phyloP scores from a whole-genome alignment of 1,139 yeast genomes.

The Debaryomyces nepalensis region DNA sequence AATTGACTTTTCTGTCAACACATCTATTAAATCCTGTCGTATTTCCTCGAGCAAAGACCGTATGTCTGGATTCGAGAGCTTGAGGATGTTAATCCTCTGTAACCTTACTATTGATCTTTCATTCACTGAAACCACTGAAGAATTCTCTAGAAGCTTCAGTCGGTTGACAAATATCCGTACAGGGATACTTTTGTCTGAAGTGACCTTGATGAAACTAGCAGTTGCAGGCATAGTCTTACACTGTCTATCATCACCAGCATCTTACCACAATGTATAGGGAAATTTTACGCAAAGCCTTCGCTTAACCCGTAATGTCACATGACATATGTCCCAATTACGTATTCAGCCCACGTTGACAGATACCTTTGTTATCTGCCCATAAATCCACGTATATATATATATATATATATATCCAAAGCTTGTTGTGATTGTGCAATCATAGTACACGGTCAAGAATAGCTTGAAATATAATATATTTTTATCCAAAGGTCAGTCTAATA shows the following conservation, averaged over 20 bases:
- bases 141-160: conserved; percentile 15
- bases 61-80: conserved; percentile 21
- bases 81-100: conserved; percentile 20
- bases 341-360: conserved; percentile 5
- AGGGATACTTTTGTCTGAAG: conserved; percentile 17
- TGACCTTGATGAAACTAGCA: conserved; percentile 17
- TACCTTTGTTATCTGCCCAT: background rate
- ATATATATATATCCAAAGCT: background rate
- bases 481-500: too few species aligned
- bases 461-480: too few species aligned
- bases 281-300: too few species aligned
- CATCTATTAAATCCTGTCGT: conserved; percentile 13
- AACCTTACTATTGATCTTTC: conserved; percentile 22
- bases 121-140: conserved; percentile 20
- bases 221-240: conserved; percentile 9
- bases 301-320: too few species aligned
- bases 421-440: too few species aligned
- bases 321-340: conserved; percentile 2
- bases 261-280: too few species aligned
- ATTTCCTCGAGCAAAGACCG: conserved; percentile 18
- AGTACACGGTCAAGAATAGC: too few species aligned
- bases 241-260: background rate
- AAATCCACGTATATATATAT: background rate
- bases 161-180: conserved; percentile 21
- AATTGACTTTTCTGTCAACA: conserved; percentile 13